A percentile compares a stretch with the other conserved stretches of the same genome.
These are phyloP conservation scores for Saccharomyces paradoxus DNA, from an alignment of 805 yeast species.

Conservation along the genomic window DNA sequence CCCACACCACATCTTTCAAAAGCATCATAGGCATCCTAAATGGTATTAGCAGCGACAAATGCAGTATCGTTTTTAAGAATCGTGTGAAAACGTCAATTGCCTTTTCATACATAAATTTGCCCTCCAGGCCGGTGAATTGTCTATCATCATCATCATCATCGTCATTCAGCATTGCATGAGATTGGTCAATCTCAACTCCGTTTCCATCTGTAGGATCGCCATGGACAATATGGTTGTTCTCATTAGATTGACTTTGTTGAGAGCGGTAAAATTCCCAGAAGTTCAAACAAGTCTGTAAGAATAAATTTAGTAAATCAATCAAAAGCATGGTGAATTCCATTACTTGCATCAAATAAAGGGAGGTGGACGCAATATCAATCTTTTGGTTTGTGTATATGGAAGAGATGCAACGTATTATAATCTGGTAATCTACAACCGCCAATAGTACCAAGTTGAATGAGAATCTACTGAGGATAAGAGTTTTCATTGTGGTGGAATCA, in stretches of 20 bases:
- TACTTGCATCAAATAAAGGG: constrained; percentile 58
- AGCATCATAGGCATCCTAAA: constrained; percentile 40
- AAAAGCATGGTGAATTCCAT: constrained; percentile 65
- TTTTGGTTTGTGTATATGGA: constrained; percentile 31
- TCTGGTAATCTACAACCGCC: constrained; percentile 41
- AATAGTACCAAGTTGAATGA: constrained; percentile 39
- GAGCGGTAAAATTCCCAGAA: constrained; percentile 41
- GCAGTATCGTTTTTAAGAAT: constrained; percentile 38
- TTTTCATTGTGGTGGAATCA: constrained; percentile 26
- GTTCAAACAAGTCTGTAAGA: constrained; percentile 28
- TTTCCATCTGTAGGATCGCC: constrained; percentile 5
- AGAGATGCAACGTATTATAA: constrained; percentile 50
- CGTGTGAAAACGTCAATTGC: constrained; percentile 47
- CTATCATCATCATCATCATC: constrained; percentile 28
- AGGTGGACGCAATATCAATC: constrained; percentile 33
- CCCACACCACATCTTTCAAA: constrained; percentile 41
- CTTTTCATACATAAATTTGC: constrained; percentile 52
- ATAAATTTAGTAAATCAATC: constrained; percentile 38
- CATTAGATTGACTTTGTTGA: constrained; percentile 1
- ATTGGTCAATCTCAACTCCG: background rate
- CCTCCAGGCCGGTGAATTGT: constrained; percentile 49
- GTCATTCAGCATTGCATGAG: constrained; percentile 2
- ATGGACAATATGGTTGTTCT: constrained; percentile 3
- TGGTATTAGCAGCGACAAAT: constrained; percentile 40
- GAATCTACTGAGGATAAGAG: constrained; percentile 30